Conservation (phyloP, 352 stramenopile species). For the Plasmopara viticola region DNA sequence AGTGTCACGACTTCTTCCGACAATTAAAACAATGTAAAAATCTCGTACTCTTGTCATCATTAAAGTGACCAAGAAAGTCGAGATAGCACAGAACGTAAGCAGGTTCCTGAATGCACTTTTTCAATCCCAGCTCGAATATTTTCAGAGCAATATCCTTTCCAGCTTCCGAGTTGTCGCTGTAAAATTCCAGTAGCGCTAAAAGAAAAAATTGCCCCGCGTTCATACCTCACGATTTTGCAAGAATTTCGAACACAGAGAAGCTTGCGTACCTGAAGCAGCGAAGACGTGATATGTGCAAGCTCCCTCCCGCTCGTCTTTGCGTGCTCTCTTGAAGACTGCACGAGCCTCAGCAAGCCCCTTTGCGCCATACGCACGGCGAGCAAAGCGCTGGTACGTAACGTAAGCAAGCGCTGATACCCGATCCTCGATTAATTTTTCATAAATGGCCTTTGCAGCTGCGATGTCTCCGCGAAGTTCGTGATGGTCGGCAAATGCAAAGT, state of each 20-base stretch:
- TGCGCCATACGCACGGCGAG: conserved; percentile 60
- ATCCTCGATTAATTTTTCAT: conserved; percentile 75
- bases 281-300: conserved; percentile 82
- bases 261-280: conserved; percentile 57
- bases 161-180: conserved; percentile 73
- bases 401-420: conserved; percentile 70
- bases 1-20: conserved; percentile 3
- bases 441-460: conserved; percentile 62
- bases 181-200: conserved; percentile 78
- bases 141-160: conserved; percentile 85
- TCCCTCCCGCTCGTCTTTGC: conserved; percentile 78
- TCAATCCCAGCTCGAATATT: conserved; percentile 85
- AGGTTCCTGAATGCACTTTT: conserved; percentile 84
- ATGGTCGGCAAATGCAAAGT: conserved; percentile 78
- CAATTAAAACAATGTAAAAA: background rate
- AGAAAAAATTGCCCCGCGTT: conserved; percentile 5
- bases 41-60: conserved; percentile 85
- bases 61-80: conserved; percentile 79
- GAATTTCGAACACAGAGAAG: background rate
- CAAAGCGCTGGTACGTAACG: conserved; percentile 82
- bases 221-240: conserved; percentile 5
- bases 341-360: conserved; percentile 74
- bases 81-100: conserved; percentile 82
- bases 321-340: conserved; percentile 71
- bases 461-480: conserved; percentile 68